Evolutionary conservation across 306 rosid species (phyloP).

Genomic region (Inga leiocalycina): DNA sequence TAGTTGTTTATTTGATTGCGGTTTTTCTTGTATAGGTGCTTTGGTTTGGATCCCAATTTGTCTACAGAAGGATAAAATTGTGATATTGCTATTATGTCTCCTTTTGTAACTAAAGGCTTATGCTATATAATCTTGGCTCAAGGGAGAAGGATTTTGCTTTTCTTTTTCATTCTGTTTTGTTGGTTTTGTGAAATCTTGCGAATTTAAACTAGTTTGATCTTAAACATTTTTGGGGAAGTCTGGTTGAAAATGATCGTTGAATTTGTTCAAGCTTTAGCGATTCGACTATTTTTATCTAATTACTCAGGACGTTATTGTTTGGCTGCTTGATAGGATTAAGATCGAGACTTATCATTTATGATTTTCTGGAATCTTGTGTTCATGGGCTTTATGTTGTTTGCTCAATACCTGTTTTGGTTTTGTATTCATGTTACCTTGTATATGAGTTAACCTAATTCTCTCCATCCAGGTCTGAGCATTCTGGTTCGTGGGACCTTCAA

Average conservation of each 20-base stretch:
- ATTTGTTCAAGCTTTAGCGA: not conserved
- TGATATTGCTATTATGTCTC: not conserved
- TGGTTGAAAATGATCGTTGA: not conserved
- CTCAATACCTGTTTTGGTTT: not conserved
- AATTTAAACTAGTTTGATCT: not conserved
- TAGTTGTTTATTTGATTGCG: not conserved
- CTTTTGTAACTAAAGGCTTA: not conserved
- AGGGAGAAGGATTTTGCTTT: not conserved
- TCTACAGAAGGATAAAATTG: not conserved
- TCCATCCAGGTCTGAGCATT: conserved; percentile 46
- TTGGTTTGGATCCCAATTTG: not conserved
- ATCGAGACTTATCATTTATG: not conserved
- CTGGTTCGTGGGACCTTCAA: conserved; percentile 36
- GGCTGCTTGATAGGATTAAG: not conserved
- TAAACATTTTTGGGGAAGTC: not conserved
- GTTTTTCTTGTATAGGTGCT: too few species aligned
- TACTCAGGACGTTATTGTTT: too few species aligned
- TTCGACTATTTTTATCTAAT: not conserved
- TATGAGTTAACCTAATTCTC: not conserved
- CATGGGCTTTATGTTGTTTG: not conserved
- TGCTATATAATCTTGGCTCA: not conserved
- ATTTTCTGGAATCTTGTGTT: not conserved
- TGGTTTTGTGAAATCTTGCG: not conserved
- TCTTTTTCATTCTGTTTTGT: not conserved
- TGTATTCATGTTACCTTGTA: too few species aligned